phyloP scores from a whole-genome alignment of 1,284 basidiomycete species.

The Ganoderma meredithae region DNA sequence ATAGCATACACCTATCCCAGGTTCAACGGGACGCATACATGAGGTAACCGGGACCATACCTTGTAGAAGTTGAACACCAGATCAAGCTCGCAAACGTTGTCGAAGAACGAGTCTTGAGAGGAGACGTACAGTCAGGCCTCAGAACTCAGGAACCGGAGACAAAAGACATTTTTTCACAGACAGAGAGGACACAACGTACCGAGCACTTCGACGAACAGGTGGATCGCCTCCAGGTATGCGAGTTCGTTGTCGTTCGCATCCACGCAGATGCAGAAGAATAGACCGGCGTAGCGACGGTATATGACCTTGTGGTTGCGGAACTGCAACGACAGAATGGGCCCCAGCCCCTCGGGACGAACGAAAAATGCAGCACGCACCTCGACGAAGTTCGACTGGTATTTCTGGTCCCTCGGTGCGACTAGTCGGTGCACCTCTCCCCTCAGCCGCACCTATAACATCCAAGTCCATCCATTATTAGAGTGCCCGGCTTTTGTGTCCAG shows the following conservation, averaged over 20 bases:
- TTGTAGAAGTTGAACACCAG: slow-evolving; percentile 99
- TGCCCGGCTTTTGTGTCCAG: background rate
- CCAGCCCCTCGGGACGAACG: background rate
- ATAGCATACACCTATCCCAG: slow-evolving; percentile 88
- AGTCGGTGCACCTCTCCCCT: slow-evolving; percentile 95
- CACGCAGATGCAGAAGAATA: slow-evolving; percentile 98
- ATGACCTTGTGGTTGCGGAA: slow-evolving; percentile 96
- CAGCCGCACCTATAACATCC: slow-evolving; percentile 73
- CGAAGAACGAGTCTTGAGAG: slow-evolving; percentile 91
- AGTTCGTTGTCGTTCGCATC: slow-evolving; percentile 99
- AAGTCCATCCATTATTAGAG: slow-evolving; percentile 8
- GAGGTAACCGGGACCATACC: slow-evolving; percentile 49
- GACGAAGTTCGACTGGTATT: slow-evolving; percentile 99
- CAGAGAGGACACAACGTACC: slow-evolving; percentile 58
- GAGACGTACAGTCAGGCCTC: background rate
- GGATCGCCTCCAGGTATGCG: slow-evolving; percentile 96
- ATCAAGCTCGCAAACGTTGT: slow-evolving; percentile 97
- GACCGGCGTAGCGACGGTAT: slow-evolving; percentile 94
- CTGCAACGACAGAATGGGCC: slow-evolving; percentile 47
- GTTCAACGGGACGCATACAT: background rate
- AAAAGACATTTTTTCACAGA: background rate
- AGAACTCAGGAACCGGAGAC: background rate
- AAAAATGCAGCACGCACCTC: slow-evolving; percentile 67
- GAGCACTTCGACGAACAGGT: slow-evolving; percentile 98
- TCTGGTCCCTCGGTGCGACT: slow-evolving; percentile 97